Evolutionary conservation across 768 basidiomycete genomes (phyloP).

Genomic region (Suillus discolor): DNA sequence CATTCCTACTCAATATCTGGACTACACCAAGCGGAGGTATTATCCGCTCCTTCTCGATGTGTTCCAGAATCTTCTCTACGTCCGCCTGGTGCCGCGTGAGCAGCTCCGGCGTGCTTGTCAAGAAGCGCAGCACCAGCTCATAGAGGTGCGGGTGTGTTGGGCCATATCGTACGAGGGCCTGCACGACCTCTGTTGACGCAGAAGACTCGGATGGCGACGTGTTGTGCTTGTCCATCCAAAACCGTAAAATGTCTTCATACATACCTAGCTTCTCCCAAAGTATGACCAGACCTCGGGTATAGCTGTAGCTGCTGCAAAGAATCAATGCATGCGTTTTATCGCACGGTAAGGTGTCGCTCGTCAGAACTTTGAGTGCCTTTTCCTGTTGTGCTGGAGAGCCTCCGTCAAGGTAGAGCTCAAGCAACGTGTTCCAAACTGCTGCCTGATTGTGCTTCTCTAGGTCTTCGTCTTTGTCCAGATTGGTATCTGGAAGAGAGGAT

Average conservation of each 20-base stretch:
- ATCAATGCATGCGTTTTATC: slow-evolving; percentile 94
- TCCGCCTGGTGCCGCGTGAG: slow-evolving; percentile 73
- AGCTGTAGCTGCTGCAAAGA: slow-evolving; percentile 82
- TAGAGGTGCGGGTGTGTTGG: slow-evolving; percentile 74
- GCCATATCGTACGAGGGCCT: slow-evolving; percentile 77
- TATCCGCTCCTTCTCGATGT: slow-evolving; percentile 79
- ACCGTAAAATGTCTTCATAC: slow-evolving; percentile 94
- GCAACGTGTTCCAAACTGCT: slow-evolving; percentile 93
- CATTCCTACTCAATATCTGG: slow-evolving; percentile 85
- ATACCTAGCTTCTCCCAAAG: slow-evolving; percentile 94
- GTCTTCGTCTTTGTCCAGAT: slow-evolving; percentile 42
- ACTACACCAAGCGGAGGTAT: slow-evolving; percentile 91
- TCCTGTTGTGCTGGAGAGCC: slow-evolving; percentile 25
- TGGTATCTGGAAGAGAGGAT: slow-evolving; percentile 11
- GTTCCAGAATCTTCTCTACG: slow-evolving; percentile 67
- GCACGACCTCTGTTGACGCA: slow-evolving; percentile 57
- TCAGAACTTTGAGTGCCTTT: slow-evolving; percentile 77
- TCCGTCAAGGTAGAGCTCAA: slow-evolving; percentile 85
- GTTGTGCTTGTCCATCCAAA: slow-evolving; percentile 80
- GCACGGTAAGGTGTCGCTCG: slow-evolving; percentile 65
- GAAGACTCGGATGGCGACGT: slow-evolving; percentile 39
- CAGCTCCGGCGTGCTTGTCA: slow-evolving; percentile 80
- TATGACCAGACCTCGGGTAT: slow-evolving; percentile 82
- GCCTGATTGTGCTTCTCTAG: slow-evolving; percentile 69
- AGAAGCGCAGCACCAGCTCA: slow-evolving; percentile 83